Conservation (phyloP, 306 rosid species). For the Vachellia pachyceras region DNA sequence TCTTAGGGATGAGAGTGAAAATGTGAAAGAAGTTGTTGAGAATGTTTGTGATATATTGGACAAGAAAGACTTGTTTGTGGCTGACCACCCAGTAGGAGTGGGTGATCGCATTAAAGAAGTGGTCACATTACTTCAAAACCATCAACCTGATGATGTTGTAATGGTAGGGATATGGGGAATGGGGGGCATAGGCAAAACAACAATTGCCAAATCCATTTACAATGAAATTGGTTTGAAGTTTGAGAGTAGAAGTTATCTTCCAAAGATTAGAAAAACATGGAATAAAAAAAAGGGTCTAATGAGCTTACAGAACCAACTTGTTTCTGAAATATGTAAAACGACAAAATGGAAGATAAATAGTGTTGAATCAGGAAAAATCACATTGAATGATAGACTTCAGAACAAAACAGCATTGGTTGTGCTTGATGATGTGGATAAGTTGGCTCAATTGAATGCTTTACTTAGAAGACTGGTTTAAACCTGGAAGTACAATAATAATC, state of each 20-base stretch:
- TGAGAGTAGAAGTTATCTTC: neutral
- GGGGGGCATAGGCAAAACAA: neutral
- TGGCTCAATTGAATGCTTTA: neutral
- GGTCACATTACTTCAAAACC: neutral
- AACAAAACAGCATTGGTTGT: neutral
- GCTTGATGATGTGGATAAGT: neutral
- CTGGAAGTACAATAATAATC: neutral
- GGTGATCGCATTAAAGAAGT: neutral
- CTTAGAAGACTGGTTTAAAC: neutral
- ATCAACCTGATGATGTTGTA: neutral
- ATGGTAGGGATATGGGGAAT: neutral
- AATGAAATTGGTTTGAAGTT: neutral
- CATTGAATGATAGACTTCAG: neutral
- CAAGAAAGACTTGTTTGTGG: neutral
- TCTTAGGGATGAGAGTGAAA: neutral
- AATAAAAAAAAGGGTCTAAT: neutral
- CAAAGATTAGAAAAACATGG: neutral
- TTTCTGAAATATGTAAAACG: neutral
- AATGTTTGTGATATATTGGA: neutral
- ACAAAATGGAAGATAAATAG: neutral
- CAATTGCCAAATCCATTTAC: neutral
- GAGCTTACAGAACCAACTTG: neutral
- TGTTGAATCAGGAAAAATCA: neutral
- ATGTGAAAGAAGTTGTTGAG: neutral
- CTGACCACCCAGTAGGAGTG: neutral